These are phyloP conservation scores for Botrytis aclada DNA, from an alignment of 2,329 filamentous ascomycete species.

Conservation along the genomic window DNA sequence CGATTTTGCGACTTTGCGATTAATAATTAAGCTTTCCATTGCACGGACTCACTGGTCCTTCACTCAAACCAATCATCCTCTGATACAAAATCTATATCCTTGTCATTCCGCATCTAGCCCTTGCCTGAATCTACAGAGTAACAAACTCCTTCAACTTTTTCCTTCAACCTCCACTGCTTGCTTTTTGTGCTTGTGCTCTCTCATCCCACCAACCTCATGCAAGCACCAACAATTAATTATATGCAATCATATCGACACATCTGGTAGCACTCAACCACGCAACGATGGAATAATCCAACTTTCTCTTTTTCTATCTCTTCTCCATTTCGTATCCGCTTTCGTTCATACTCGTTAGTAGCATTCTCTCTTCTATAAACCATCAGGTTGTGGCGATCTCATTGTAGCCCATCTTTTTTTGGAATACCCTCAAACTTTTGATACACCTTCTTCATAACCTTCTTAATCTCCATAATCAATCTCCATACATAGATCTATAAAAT, in stretches of 20 bases:
- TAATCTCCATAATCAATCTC: not conserved
- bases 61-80: not conserved
- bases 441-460: not conserved
- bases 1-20: not conserved
- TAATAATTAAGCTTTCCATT: not conserved
- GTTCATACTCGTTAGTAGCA: not conserved
- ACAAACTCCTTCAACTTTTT: not conserved
- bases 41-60: not conserved
- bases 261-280: not conserved
- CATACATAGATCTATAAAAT: not conserved
- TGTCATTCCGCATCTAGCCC: slow-evolving; percentile 6
- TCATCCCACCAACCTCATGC: not conserved
- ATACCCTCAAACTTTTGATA: slow-evolving; percentile 4
- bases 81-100: not conserved
- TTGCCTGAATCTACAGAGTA: not conserved
- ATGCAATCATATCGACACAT: slow-evolving; percentile 2
- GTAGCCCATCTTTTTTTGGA: not conserved
- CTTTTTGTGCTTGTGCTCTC: not conserved
- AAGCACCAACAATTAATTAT: not conserved
- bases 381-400: not conserved
- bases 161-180: not conserved
- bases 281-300: slow-evolving; percentile 3
- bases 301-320: not conserved
- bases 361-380: not conserved
- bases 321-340: not conserved